Evolutionary conservation across 2,329 filamentous ascomycete genomes (phyloP), one percentile per base, ranked within the genome.

Genomic region (Fusarium pseudonygamai): DNA sequence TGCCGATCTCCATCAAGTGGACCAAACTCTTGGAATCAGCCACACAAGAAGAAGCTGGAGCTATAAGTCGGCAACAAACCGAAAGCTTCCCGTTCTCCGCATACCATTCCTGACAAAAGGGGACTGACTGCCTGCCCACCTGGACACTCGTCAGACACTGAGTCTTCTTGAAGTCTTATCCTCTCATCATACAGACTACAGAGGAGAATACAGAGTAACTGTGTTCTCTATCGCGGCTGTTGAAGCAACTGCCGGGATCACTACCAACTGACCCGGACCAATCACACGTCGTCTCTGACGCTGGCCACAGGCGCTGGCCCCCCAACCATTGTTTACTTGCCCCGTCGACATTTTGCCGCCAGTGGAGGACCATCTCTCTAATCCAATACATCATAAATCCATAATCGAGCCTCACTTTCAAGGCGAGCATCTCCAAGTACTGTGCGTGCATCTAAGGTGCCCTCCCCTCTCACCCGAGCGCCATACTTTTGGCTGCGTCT

Each of bases 251-350:
- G 24, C 69, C 46, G 58, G 69, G 63, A 71, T 67, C 39, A 52
- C 32, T 42, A 10, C 14, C 16, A 63, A 58, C 64, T 24, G n/a
- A 39, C 71, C 71, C 64, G 28, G n/a, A 39, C 71, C 71, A 73
- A 73, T 72, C 63, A 64, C 34, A 16, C 20, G 13, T 6, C 26
- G 24, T 36, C 24, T 56, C 45, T 58, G 52, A 61, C 71, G 50
- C 71, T 49, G 66, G 66, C 49, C 59, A 49, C 61, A 40, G 65
- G 66, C 56, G 65, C 67, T 73, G 71, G 71, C 71, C 71, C 71
- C 67, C 71, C 71, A 73, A 73, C 71, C 71, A 47, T 60, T 57
- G 55, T 64, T 65, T 69, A 71, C 60, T 49, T 60, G 64, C 26
- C 64, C 64, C 24, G 20, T 46, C 47, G n/a, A 47, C 43, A 47